Conservation (phyloP, 768 basidiomycete species). For the Rossbeevera mucosa region DNA sequence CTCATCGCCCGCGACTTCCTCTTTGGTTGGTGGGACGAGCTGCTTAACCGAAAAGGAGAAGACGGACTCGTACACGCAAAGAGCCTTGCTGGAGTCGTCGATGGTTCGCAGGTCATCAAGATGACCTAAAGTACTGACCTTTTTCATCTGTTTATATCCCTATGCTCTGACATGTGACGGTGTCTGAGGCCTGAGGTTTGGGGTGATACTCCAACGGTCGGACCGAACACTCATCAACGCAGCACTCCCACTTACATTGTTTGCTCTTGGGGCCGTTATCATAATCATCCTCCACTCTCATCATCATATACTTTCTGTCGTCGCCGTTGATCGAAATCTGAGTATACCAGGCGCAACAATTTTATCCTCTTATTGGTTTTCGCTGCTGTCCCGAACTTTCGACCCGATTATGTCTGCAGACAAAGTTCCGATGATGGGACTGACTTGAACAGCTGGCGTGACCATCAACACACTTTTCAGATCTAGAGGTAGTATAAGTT, state of each 20-base stretch:
- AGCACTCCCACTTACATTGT: too few relatives aligned
- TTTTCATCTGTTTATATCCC: neutral
- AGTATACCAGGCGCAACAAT: too few relatives aligned
- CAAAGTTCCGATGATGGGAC: slow-evolving; percentile 38
- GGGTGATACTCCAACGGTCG: neutral
- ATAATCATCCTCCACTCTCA: too few relatives aligned
- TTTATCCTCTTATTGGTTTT: too few relatives aligned
- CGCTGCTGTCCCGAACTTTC: too few relatives aligned
- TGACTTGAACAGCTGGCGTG: slow-evolving; percentile 36
- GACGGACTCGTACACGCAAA: slow-evolving; percentile 54
- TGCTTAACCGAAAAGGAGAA: slow-evolving; percentile 54
- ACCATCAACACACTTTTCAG: slow-evolving; percentile 10
- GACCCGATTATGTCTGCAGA: slow-evolving; percentile 30
- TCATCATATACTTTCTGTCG: too few relatives aligned
- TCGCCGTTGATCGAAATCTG: too few relatives aligned
- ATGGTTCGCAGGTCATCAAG: slow-evolving; percentile 69
- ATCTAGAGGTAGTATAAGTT: too few relatives aligned
- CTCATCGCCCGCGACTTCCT: slow-evolving; percentile 95
- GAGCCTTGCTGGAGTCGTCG: slow-evolving; percentile 53
- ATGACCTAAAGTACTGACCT: slow-evolving; percentile 38
- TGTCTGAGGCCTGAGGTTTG: slow-evolving; percentile 35
- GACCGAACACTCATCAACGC: neutral
- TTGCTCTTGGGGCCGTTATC: too few relatives aligned
- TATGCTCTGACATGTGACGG: slow-evolving; percentile 11
- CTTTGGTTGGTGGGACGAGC: slow-evolving; percentile 98